phyloP scores from a whole-genome alignment of 2,329 filamentous ascomycete genomes.

The Chaetomiaceae sp. region DNA sequence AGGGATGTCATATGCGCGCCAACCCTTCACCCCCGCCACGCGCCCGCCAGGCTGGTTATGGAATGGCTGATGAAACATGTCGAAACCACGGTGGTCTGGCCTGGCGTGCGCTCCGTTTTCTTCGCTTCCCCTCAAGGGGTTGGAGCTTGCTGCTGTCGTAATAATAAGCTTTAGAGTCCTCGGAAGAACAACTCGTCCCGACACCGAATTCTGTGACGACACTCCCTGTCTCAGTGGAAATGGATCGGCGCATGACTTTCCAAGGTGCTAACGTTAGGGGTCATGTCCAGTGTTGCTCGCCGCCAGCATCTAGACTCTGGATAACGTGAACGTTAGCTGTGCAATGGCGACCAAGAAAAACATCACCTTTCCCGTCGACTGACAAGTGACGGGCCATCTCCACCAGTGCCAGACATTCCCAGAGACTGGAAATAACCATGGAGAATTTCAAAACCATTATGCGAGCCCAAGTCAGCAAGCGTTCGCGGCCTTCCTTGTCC shows the following conservation, averaged over 20 bases:
- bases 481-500: slow-evolving; percentile 16
- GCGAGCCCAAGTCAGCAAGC: neutral
- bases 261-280: too few relatives aligned
- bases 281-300: too few relatives aligned
- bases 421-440: neutral
- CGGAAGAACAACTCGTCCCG: slow-evolving; percentile 3
- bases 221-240: too few relatives aligned
- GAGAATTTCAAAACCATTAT: neutral
- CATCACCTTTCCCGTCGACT: neutral
- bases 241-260: too few relatives aligned
- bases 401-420: neutral
- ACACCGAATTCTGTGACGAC: slow-evolving; percentile 1
- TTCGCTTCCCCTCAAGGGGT: too few relatives aligned
- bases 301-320: too few relatives aligned
- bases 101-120: neutral
- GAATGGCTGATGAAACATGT: neutral
- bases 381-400: neutral
- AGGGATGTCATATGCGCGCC: neutral
- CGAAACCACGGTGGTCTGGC: neutral
- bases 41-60: slow-evolving; percentile 2
- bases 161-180: neutral
- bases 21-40: neutral
- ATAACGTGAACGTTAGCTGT: too few relatives aligned
- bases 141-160: neutral
- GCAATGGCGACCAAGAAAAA: too few relatives aligned